A percentile compares a stretch with the other conserved stretches of the same genome.
phyloP scores from a whole-genome alignment of 768 basidiomycete genomes.

The Crucibulum laeve region DNA sequence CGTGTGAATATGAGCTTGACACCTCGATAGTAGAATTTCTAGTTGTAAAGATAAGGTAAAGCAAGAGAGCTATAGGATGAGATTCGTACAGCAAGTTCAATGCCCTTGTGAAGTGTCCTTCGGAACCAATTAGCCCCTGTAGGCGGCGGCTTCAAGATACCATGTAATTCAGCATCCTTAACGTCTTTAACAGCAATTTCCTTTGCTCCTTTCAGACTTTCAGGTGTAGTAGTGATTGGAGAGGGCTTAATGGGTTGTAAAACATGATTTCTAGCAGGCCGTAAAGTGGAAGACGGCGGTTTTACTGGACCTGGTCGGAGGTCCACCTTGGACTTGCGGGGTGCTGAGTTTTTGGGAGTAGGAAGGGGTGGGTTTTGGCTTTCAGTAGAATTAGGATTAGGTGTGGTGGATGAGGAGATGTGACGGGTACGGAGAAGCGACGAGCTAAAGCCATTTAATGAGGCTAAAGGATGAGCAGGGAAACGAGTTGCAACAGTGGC shows the following conservation, averaged over 20 bases:
- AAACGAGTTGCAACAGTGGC: slow-evolving; percentile 1
- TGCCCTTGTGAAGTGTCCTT: slow-evolving; percentile 42
- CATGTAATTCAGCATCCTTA: slow-evolving; percentile 59
- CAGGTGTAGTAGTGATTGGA: slow-evolving; percentile 11
- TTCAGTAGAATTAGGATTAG: slow-evolving; percentile 4
- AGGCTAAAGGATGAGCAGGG: neutral
- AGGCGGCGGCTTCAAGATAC: slow-evolving; percentile 65
- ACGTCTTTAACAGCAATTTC: slow-evolving; percentile 60
- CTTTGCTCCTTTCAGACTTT: slow-evolving; percentile 31
- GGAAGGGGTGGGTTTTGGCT: slow-evolving; percentile 8
- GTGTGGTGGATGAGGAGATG: slow-evolving; percentile 5
- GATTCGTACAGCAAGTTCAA: slow-evolving; percentile 38
- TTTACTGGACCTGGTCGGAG: slow-evolving; percentile 61
- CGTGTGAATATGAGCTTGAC: slow-evolving; percentile 68
- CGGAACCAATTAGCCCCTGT: slow-evolving; percentile 52
- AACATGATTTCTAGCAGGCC: slow-evolving; percentile 17
- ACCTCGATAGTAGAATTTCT: slow-evolving; percentile 86
- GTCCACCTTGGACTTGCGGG: slow-evolving; percentile 48
- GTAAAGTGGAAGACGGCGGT: slow-evolving; percentile 21
- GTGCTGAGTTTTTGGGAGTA: slow-evolving; percentile 13
- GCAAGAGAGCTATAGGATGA: slow-evolving; percentile 4
- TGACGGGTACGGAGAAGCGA: slow-evolving; percentile 9
- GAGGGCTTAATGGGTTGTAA: slow-evolving; percentile 14
- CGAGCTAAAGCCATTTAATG: slow-evolving; percentile 2
- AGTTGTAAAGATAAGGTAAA: neutral